Conservation (phyloP, 805 yeast species). For the Hanseniaspora lachancei region DNA sequence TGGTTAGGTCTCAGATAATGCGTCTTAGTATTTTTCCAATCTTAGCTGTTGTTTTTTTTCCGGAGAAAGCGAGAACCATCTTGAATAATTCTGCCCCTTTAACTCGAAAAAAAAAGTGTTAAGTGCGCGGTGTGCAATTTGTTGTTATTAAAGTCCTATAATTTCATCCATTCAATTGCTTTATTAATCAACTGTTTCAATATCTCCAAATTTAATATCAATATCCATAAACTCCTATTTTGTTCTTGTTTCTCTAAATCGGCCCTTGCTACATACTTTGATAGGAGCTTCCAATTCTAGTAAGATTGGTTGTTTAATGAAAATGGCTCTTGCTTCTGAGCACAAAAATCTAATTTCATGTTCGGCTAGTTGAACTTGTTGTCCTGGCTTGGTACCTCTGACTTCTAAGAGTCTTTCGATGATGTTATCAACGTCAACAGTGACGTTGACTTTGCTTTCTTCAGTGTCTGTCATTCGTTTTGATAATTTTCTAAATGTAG, state of each 20-base stretch:
- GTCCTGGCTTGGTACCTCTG: constrained; percentile 96
- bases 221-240: neutral
- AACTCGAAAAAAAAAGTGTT: too few species aligned
- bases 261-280: constrained; percentile 39
- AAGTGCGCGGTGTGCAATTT: too few species aligned
- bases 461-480: constrained; percentile 9
- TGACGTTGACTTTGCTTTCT: constrained; percentile 23
- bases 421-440: constrained; percentile 89
- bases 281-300: constrained; percentile 95
- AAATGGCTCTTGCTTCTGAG: constrained; percentile 95
- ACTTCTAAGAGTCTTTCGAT: constrained; percentile 94
- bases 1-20: too few species aligned
- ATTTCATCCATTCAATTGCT: neutral
- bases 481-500: neutral
- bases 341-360: constrained; percentile 89
- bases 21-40: too few species aligned
- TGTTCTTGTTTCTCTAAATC: neutral
- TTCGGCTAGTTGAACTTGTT: constrained; percentile 86
- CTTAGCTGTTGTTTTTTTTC: too few species aligned
- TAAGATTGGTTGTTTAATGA: constrained; percentile 92
- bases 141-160: too few species aligned
- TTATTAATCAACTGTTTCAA: neutral
- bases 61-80: too few species aligned
- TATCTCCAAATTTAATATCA: neutral
- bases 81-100: too few species aligned